Evolutionary conservation across 139 green algal genomes (phyloP).

Genomic region (Desmodesmus armatus): DNA sequence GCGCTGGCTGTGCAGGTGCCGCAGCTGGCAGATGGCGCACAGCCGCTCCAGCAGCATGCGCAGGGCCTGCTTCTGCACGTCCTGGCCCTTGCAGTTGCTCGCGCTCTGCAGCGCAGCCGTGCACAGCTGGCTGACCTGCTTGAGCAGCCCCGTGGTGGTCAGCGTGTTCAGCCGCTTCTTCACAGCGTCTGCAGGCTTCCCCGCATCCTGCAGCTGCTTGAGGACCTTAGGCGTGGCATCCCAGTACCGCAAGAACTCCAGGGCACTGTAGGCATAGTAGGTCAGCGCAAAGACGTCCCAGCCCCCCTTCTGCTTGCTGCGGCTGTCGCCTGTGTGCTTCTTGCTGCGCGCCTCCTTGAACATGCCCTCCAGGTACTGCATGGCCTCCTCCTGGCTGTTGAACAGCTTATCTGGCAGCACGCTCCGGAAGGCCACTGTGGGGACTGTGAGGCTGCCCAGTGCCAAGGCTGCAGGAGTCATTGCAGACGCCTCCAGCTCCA

Average conservation of each 20-base stretch:
- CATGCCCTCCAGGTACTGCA: conserved; percentile 3
- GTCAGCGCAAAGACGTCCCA: conserved; percentile 45
- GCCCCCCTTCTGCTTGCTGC: neutral
- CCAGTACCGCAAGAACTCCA: conserved; percentile 41
- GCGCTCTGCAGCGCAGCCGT: neutral
- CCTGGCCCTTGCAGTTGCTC: conserved; percentile 21
- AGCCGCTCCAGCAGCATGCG: conserved; percentile 45
- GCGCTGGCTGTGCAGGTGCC: conserved; percentile 31
- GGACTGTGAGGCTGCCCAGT: neutral
- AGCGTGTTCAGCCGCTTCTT: neutral
- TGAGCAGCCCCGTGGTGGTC: neutral
- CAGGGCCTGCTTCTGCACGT: conserved; percentile 42
- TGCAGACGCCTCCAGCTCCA: conserved; percentile 15
- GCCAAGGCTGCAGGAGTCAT: conserved; percentile 22
- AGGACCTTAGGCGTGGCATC: conserved; percentile 12
- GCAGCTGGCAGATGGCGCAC: conserved; percentile 19
- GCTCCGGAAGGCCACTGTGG: neutral
- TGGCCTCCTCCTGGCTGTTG: conserved; percentile 20
- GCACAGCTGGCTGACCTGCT: neutral
- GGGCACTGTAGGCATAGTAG: conserved; percentile 27
- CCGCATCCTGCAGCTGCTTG: neutral
- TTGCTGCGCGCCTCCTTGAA: conserved; percentile 23
- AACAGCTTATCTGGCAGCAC: neutral
- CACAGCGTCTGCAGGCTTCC: neutral
- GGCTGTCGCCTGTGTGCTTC: conserved; percentile 36